Evolutionary conservation across 352 stramenopile species (phyloP).

Genomic region (Phytopythium mirpurense): DNA sequence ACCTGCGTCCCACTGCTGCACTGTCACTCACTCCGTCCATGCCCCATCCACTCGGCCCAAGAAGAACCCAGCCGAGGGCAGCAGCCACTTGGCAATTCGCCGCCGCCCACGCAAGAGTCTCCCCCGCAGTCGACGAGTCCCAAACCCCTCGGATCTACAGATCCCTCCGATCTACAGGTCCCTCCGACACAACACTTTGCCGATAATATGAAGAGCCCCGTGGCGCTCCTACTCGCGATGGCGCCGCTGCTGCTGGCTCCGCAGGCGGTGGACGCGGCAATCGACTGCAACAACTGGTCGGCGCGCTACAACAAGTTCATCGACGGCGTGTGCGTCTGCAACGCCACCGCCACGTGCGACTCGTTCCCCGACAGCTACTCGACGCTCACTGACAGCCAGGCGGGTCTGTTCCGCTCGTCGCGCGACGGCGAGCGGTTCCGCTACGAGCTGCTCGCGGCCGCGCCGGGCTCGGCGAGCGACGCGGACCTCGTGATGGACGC

Average conservation of each 20-base stretch:
- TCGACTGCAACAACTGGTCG: conserved; percentile 23
- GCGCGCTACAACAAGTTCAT: conserved; percentile 33
- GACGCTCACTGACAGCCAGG: conserved; percentile 17
- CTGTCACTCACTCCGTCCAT: too few species aligned
- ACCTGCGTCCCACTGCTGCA: too few species aligned
- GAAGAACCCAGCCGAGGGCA: too few species aligned
- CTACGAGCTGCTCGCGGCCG: conserved; percentile 21
- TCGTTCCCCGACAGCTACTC: conserved; percentile 24
- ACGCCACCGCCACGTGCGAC: conserved; percentile 24
- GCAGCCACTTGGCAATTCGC: conserved; percentile 6
- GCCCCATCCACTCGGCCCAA: too few species aligned
- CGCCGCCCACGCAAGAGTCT: not conserved
- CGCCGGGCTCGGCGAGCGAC: not conserved
- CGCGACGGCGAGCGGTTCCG: conserved; percentile 37
- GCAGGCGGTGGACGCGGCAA: not conserved
- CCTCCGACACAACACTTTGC: too few species aligned
- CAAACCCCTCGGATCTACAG: too few species aligned
- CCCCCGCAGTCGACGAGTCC: too few species aligned
- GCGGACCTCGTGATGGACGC: conserved; percentile 32
- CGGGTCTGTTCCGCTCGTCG: conserved; percentile 46
- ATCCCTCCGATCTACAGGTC: too few species aligned
- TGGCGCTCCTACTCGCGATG: not conserved
- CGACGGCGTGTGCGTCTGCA: conserved; percentile 56
- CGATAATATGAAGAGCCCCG: too few species aligned
- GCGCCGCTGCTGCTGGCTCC: not conserved